Evolutionary conservation across 2,329 filamentous ascomycete genomes (phyloP).

Genomic region (Sarocladiaceae sp.): DNA sequence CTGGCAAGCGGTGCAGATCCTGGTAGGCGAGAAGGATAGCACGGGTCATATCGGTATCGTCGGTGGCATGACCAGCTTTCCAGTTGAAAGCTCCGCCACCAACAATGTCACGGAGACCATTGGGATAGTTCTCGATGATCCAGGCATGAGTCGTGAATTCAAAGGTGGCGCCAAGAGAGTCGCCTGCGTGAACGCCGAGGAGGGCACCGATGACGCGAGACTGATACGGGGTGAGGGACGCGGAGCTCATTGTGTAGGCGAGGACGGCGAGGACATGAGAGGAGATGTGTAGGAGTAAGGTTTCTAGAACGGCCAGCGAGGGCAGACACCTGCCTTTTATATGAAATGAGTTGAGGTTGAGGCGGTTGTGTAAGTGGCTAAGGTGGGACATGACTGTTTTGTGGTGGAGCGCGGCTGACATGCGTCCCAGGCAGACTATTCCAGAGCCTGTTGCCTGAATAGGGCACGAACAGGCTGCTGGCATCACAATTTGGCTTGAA

Average conservation of each 20-base stretch:
- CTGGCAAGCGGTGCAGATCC: slow-evolving; percentile 14
- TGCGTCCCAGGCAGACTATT: too few relatives aligned
- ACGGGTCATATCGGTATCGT: slow-evolving; percentile 44
- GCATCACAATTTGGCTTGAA: too few relatives aligned
- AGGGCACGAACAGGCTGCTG: too few relatives aligned
- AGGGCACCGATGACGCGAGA: slow-evolving; percentile 37
- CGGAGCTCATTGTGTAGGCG: not conserved
- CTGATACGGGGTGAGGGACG: slow-evolving; percentile 1
- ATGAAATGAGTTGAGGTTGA: not conserved
- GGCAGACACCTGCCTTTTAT: not conserved
- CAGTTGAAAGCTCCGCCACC: slow-evolving; percentile 41
- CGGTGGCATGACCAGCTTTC: slow-evolving; percentile 39
- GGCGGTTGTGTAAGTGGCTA: not conserved
- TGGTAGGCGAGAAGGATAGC: slow-evolving; percentile 40
- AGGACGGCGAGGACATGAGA: not conserved
- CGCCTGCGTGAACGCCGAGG: slow-evolving; percentile 41
- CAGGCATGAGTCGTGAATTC: slow-evolving; percentile 34
- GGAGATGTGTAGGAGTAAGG: not conserved
- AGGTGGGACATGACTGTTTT: not conserved
- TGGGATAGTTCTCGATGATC: slow-evolving; percentile 30
- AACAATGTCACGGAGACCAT: slow-evolving; percentile 34
- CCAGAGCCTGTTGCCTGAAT: too few relatives aligned
- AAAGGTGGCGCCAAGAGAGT: slow-evolving; percentile 40
- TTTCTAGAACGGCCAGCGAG: not conserved
- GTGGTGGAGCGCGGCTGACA: too few relatives aligned